Conservation (phyloP, 768 basidiomycete species). For the Tephrocybe sp. region DNA sequence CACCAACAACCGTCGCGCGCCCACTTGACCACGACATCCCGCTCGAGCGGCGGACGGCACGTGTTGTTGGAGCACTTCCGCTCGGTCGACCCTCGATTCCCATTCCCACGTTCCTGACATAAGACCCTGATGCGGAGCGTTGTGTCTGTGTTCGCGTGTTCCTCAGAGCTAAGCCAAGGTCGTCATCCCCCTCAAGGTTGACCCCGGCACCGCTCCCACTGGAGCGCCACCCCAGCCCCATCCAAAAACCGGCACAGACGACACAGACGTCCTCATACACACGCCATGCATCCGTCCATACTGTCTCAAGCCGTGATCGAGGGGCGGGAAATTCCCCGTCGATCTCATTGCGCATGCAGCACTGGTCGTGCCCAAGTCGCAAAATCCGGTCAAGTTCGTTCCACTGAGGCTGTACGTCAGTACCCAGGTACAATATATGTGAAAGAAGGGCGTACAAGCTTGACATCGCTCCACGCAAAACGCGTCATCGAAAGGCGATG, state of each 20-base stretch:
- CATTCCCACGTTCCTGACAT: slow-evolving; percentile 61
- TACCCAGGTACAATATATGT: no score
- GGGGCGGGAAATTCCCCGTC: slow-evolving; percentile 1
- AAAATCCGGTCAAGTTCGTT: slow-evolving; percentile 74
- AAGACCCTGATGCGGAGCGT: slow-evolving; percentile 18
- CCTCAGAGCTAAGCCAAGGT: slow-evolving; percentile 38
- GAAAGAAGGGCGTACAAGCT: slow-evolving; percentile 45
- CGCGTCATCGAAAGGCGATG: slow-evolving; percentile 62
- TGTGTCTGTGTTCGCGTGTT: slow-evolving; percentile 5
- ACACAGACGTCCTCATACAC: slow-evolving; percentile 86
- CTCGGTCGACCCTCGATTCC: slow-evolving; percentile 67
- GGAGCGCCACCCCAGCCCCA: slow-evolving; percentile 73
- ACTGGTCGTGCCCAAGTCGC: slow-evolving; percentile 44
- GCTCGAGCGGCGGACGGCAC: slow-evolving; percentile 40
- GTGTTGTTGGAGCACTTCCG: slow-evolving; percentile 21
- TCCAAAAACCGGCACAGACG: slow-evolving; percentile 82
- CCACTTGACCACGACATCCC: slow-evolving; percentile 52
- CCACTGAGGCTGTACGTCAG: slow-evolving; percentile 48
- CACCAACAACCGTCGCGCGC: slow-evolving; percentile 30
- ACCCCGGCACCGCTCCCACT: slow-evolving; percentile 54
- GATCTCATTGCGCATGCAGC: slow-evolving; percentile 12
- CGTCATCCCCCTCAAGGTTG: slow-evolving; percentile 67
- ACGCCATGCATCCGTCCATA: slow-evolving; percentile 77
- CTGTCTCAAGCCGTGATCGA: slow-evolving; percentile 41
- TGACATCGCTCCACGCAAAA: slow-evolving; percentile 85